Conservation (phyloP, 2,329 filamentous ascomycete genomes). For the Pseudocercospora musae region DNA sequence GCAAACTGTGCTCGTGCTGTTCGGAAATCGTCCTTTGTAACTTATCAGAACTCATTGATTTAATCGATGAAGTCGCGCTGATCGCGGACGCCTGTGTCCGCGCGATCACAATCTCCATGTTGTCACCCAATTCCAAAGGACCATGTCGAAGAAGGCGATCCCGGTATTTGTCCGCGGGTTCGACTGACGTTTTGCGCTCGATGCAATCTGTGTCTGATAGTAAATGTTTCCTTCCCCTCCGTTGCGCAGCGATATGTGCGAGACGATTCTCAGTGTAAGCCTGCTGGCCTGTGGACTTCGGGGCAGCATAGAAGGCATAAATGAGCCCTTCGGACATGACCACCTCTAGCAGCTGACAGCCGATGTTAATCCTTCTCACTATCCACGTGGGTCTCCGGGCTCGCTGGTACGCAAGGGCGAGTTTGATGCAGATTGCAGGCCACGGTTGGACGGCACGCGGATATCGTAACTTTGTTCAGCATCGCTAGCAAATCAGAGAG, state of each 20-base stretch:
- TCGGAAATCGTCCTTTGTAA: slow-evolving; percentile 13
- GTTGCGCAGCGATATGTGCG: slow-evolving; percentile 13
- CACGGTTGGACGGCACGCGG: background rate
- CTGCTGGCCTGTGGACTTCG: slow-evolving; percentile 21
- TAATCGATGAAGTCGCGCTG: slow-evolving; percentile 3
- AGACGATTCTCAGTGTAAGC: slow-evolving; percentile 17
- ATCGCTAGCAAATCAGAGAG: slow-evolving; percentile 2
- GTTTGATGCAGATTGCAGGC: slow-evolving; percentile 1
- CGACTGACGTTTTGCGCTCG: background rate
- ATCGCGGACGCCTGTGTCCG: background rate
- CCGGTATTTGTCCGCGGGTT: slow-evolving; percentile 3
- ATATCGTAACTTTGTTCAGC: slow-evolving; percentile 1
- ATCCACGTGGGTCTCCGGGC: slow-evolving; percentile 7
- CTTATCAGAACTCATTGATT: slow-evolving; percentile 5
- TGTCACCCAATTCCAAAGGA: background rate
- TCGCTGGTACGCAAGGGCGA: background rate
- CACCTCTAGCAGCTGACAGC: slow-evolving; percentile 7
- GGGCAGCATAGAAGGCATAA: slow-evolving; percentile 21
- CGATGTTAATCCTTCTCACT: slow-evolving; percentile 9
- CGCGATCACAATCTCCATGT: slow-evolving; percentile 11
- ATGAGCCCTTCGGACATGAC: slow-evolving; percentile 15
- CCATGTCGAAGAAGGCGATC: background rate
- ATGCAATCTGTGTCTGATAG: background rate
- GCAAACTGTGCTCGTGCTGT: slow-evolving; percentile 10
- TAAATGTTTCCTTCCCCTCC: slow-evolving; percentile 3